Conservation (phyloP, 306 rosid genomes). For the Chamaecrista fasciculata region DNA sequence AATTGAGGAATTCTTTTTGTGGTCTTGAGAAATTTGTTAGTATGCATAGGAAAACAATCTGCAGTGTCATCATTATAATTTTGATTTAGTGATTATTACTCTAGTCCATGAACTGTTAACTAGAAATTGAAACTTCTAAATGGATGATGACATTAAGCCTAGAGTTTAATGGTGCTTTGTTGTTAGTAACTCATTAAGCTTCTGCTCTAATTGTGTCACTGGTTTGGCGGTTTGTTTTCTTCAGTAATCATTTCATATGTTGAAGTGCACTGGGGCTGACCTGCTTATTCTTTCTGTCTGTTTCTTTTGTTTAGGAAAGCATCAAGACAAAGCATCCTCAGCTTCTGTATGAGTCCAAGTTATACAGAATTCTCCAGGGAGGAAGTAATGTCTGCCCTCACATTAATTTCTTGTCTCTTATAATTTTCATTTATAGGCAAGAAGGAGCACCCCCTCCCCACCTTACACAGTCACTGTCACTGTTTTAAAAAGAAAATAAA, state of each 20-base stretch:
- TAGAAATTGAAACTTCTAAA: neutral
- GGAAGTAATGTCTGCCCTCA: constrained; percentile 62
- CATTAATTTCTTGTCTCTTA: neutral
- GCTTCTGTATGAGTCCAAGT: constrained; percentile 88
- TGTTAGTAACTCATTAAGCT: neutral
- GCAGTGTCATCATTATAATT: neutral
- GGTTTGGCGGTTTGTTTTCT: neutral
- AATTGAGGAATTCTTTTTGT: neutral
- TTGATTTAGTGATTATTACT: neutral
- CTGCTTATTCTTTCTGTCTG: constrained; percentile 16
- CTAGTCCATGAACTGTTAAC: neutral
- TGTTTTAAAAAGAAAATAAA: too few species aligned
- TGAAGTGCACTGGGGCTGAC: constrained; percentile 6
- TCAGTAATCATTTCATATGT: neutral
- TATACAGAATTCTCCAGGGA: constrained; percentile 96
- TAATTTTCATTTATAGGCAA: neutral
- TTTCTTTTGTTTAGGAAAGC: constrained; percentile 58
- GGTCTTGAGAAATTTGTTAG: neutral
- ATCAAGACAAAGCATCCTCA: constrained; percentile 98
- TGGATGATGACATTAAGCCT: neutral
- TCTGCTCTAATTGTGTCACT: too few species aligned
- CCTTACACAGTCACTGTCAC: too few species aligned
- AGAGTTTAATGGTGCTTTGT: neutral
- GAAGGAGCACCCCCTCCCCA: neutral
- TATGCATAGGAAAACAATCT: neutral